Evolutionary conservation across 1,139 yeast genomes (phyloP), one percentile per base, ranked within the genome.

Genomic region (Protomyces inouyei): DNA sequence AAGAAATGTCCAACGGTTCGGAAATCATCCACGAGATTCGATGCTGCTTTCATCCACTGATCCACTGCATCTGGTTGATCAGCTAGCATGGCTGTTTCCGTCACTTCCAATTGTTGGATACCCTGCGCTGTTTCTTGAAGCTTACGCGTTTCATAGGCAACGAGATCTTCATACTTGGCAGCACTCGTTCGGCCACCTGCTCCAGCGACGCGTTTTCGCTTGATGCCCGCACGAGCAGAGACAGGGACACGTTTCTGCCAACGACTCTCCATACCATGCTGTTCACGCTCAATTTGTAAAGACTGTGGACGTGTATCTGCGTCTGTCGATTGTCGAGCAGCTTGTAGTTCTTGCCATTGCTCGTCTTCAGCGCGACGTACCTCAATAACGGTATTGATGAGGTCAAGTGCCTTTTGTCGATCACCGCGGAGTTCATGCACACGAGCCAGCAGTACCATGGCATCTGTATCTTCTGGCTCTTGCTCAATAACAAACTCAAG

Each of bases 31-130:
- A 92, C 84, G 64, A 95, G 79, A 68, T 88, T 95, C 2, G 88
- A 83, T 0, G 95, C 97, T 12, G 86, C 78, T 68, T 90, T 90
- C 69, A 88, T 81, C 98, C 98, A 93, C 12, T 90, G 84, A 14
- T 82, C 79, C 0, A 85, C 83, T 4, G 95, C 90, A 10, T 85
- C 83, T 9, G 75, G 73, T 65, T 87, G 87, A 2, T 85, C 85
- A 14, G 74, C 74, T 38, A 77, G 78, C 52, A 85, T 75, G 2
- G 86, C 85, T 0, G 80, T 81, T 55, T 79, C 77, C 73, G 91
- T 80, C 67, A 90, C 80, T 21, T 83, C 79, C 71, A 82, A 87
- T 68, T 85, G 87, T 12, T 38, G 55, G 57, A 59, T 45, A n/a
- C 56, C 40, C 23, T 40, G 38, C 16, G 43, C 32, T 8, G 63